Base-by-base conservation (phyloP, 2,329 filamentous ascomycete genomes). In the Mycosphaerelloides madeirae region DNA sequence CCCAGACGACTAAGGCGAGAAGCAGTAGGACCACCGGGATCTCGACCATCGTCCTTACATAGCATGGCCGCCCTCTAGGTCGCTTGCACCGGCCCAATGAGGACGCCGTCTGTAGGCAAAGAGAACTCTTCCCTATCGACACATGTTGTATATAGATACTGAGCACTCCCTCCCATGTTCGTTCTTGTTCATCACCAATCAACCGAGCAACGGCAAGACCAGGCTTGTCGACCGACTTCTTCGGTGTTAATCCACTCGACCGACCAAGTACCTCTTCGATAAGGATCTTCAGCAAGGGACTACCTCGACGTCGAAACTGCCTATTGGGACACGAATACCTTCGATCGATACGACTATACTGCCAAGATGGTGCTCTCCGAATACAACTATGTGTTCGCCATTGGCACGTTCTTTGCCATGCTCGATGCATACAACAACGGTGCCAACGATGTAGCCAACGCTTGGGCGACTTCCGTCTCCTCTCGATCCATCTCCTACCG, bases 351-450 rank as follows among this genome's bases (percentile, higher is more conserved):
- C 22, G 22, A 25, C 22, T 25, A 29, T 20, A 42, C 41, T 35
- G 44, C 22, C 44, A 67, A 64, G 56, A 60, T 56, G 53, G 59
- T 63, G 29, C 60, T 79, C 41, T 67, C 70, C 46, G 72, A 83
- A 56, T 83, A 75, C 50, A 74, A 80, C 64, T 83, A 82, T 60
- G 69, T 83, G 49, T 78, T 83, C 53, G 80, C 77, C 55, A 74
- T 83, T 42, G 79, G 77, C 65, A 79, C 77, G 42, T 73, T 83
- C 47, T 84, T 84, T 63, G 78, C 80, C 48, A 78, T 80, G 59
- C 75, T 84, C 31, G 80, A 83, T 61, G 79, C 79, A 41, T 84
- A 77, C 76, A 83, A 82, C 59, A 82, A 81, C 52, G 79, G 77
- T 71, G 70, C 70, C 53, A 53, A 74, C 60, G 74, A 77, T 73